These are phyloP conservation scores for Boletus eberwhitei DNA, from an alignment of 768 basidiomycete species.

Conservation along the genomic window DNA sequence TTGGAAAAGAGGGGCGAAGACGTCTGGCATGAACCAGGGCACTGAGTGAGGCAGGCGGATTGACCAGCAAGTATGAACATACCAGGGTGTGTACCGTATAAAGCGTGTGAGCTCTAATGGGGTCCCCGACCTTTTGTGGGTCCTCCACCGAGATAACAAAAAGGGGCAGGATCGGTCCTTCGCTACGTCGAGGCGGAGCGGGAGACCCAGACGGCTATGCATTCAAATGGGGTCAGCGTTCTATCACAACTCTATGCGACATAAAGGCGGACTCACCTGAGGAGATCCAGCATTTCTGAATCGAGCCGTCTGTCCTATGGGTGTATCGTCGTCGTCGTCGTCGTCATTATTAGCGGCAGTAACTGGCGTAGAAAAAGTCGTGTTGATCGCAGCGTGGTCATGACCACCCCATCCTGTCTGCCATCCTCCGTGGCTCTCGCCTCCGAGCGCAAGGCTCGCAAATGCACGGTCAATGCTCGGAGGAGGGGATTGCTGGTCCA, in stretches of 20 bases:
- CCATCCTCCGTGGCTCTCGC: slow-evolving; percentile 50
- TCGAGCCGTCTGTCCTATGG: slow-evolving; percentile 48
- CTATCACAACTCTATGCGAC: background rate
- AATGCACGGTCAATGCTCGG: slow-evolving; percentile 31
- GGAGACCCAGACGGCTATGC: slow-evolving; percentile 17
- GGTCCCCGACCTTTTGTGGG: slow-evolving; percentile 96
- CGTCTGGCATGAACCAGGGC: slow-evolving; percentile 47
- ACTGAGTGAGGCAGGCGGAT: background rate
- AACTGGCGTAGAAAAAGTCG: slow-evolving; percentile 22
- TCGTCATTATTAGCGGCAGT: slow-evolving; percentile 36
- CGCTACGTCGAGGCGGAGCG: slow-evolving; percentile 18
- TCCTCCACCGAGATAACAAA: slow-evolving; percentile 93
- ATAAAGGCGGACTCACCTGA: slow-evolving; percentile 8
- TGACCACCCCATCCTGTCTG: slow-evolving; percentile 44
- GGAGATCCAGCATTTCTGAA: slow-evolving; percentile 30
- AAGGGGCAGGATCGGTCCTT: slow-evolving; percentile 58
- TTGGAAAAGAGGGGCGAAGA: slow-evolving; percentile 82
- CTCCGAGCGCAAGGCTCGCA: slow-evolving; percentile 46
- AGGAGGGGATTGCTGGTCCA: slow-evolving; percentile 25
- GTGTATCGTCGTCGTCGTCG: slow-evolving; percentile 70
- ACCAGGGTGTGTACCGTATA: slow-evolving; percentile 94
- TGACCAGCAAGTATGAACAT: slow-evolving; percentile 20
- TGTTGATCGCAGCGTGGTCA: slow-evolving; percentile 19
- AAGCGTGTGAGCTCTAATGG: slow-evolving; percentile 90
- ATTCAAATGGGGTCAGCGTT: background rate